phyloP scores from a whole-genome alignment of 805 yeast species.

The Deakozyma indianensis region DNA sequence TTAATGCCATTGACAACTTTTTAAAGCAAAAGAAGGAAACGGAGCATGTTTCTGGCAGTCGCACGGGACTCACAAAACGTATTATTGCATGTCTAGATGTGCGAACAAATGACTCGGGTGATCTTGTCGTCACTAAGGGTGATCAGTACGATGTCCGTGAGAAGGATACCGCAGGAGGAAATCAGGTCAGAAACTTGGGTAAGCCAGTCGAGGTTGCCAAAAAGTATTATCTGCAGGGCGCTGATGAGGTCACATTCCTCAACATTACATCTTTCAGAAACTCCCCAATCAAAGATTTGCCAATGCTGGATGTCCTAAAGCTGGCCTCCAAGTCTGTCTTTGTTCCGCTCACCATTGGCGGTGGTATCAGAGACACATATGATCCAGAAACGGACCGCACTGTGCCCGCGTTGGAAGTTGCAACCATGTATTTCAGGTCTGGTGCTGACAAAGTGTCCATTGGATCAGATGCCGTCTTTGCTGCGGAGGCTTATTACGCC shows the following conservation, averaged over 20 bases:
- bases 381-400: constrained; percentile 66
- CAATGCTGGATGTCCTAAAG: constrained; percentile 83
- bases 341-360: constrained; percentile 97
- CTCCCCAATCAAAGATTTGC: constrained; percentile 84
- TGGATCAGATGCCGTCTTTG: constrained; percentile 92
- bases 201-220: constrained; percentile 93
- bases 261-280: constrained; percentile 93
- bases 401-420: constrained; percentile 81
- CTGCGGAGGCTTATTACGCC: constrained; percentile 70
- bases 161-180: constrained; percentile 31
- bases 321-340: constrained; percentile 79
- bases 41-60: not conserved
- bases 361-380: constrained; percentile 83
- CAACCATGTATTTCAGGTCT: constrained; percentile 78
- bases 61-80: constrained; percentile 65
- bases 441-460: constrained; percentile 98
- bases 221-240: constrained; percentile 83
- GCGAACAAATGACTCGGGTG: constrained; percentile 89
- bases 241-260: constrained; percentile 90
- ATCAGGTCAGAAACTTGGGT: constrained; percentile 77
- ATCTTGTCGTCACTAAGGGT: constrained; percentile 94
- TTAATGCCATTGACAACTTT: constrained; percentile 60
- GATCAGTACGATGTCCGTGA: constrained; percentile 97
- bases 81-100: constrained; percentile 95
- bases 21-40: constrained; percentile 32